Evolutionary conservation across 1,139 yeast species (phyloP), one percentile per base, ranked within the genome.

Genomic region (Pneumocystis jirovecii): DNA sequence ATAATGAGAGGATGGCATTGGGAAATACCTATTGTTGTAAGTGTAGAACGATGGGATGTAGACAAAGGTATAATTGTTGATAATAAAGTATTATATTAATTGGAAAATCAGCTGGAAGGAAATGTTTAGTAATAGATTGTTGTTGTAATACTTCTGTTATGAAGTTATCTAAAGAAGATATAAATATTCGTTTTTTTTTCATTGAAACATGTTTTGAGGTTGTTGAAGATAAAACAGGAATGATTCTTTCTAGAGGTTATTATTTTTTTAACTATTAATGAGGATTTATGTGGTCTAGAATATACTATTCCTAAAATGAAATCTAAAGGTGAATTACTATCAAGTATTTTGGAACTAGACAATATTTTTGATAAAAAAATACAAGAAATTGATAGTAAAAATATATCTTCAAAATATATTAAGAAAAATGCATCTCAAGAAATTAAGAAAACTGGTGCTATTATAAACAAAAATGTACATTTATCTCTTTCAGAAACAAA

Each of bases 301-400:
- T 67, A 65, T 63, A 65, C 65, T 34, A 45, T 65, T 4, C 69
- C 69, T 6, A 67, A 67, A 56, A 59, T 68, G 50, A 60, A 61
- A 25, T 63, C 63, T 25, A 68, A 68, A 34, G 69, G 69, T 31
- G 60, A 45, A 15, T 37, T 40, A 7, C 64, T 62, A 19, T 21
- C 62, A 10, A 34, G 61, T 31, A 45, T 57, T 29, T 42, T 25
- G 17, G 60, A 42, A 10, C 25, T 37, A 62, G n/a, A 8, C 21
- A n/a, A 7, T n/a, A 50, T n/a, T 21, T 62, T 60, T 17, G 37
- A 31, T 1, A 17, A 17, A 21, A 57, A 21, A 17, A 63, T 29
- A 39, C 25, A 31, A 42, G 42, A 60, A 34, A 61, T 25, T 31
- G 29, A 60, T 1, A 45, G 19, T 19, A 44, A 44, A 34, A 63